These are phyloP conservation scores for Cladosporium colombiae DNA, from an alignment of 2,329 filamentous ascomycete species.

Conservation along the genomic window DNA sequence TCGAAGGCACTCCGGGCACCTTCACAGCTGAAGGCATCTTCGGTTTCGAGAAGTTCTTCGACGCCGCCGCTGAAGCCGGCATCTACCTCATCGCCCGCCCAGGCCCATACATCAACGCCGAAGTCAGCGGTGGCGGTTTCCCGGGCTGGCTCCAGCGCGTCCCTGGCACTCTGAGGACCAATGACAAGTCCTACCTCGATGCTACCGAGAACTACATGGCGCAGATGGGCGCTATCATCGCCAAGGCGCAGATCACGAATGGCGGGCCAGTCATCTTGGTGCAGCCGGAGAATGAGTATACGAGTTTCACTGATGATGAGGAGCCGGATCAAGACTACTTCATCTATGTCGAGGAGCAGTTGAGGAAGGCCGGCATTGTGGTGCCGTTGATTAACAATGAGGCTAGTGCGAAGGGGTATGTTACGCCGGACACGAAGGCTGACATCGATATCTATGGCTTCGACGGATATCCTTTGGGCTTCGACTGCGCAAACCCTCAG, in stretches of 20 bases:
- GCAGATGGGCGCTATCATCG: conserved; percentile 65
- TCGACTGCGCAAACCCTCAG: conserved; percentile 62
- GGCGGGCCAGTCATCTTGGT: conserved; percentile 77
- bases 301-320: conserved; percentile 40
- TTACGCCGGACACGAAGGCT: conserved; percentile 60
- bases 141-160: conserved; percentile 76
- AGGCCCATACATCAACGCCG: conserved; percentile 68
- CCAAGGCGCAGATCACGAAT: conserved; percentile 77
- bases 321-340: conserved; percentile 71
- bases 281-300: conserved; percentile 84
- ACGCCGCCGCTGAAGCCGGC: conserved; percentile 70
- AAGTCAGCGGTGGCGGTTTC: conserved; percentile 74
- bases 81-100: conserved; percentile 69
- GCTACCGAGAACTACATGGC: conserved; percentile 68
- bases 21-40: conserved; percentile 73
- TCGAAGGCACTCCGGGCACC: conserved; percentile 71
- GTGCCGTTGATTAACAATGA: conserved; percentile 68
- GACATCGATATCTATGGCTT: conserved; percentile 65
- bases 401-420: conserved; percentile 60
- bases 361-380: conserved; percentile 58
- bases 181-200: conserved; percentile 61
- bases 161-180: conserved; percentile 65
- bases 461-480: conserved; percentile 62
- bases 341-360: conserved; percentile 68
- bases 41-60: conserved; percentile 72